A percentile compares a stretch with the other conserved stretches of the same genome.
phyloP scores from a whole-genome alignment of 495 filamentous ascomycete genomes.

The Aspergillus olivimuriae region DNA sequence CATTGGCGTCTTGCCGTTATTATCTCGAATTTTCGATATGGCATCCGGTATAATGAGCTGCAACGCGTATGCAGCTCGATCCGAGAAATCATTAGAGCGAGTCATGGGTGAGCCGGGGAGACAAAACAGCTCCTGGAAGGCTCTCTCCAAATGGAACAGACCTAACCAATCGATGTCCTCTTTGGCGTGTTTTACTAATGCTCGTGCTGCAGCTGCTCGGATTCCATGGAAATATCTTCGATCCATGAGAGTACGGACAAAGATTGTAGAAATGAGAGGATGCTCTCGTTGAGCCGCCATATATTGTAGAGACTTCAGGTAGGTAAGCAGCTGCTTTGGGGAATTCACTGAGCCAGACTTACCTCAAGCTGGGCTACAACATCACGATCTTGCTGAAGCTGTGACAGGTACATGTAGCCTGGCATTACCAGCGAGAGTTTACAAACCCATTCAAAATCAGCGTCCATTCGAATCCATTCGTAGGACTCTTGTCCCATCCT shows the following conservation, averaged over 20 bases:
- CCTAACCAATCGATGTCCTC: conserved; percentile 71
- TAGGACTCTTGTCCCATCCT: conserved; percentile 94
- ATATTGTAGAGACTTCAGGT: conserved; percentile 50
- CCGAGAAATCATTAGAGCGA: conserved; percentile 79
- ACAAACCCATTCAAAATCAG: conserved; percentile 97
- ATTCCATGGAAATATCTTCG: conserved; percentile 89
- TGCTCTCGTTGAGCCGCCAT: conserved; percentile 55
- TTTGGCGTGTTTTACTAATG: conserved; percentile 66
- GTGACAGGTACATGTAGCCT: conserved; percentile 94
- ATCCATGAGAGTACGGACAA: conserved; percentile 85
- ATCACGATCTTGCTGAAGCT: conserved; percentile 95
- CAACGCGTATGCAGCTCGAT: conserved; percentile 73
- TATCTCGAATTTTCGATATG: conserved; percentile 71
- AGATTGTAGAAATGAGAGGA: conserved; percentile 74
- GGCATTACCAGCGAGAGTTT: conserved; percentile 73
- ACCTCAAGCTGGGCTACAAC: conserved; percentile 91
- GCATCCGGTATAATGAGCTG: conserved; percentile 75
- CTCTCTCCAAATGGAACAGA: conserved; percentile 71
- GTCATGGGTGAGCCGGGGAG: conserved; percentile 65
- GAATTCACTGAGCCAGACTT: no score
- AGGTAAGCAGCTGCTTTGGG: no score
- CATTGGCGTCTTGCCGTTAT: conserved; percentile 67
- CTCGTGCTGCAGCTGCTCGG: conserved; percentile 69
- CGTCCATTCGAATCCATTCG: conserved; percentile 97
- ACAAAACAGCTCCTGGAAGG: conserved; percentile 86